A percentile compares a stretch with the other conserved stretches of the same genome.
phyloP scores from a whole-genome alignment of 148 eudicot genomes.

The Beta vulgaris region DNA sequence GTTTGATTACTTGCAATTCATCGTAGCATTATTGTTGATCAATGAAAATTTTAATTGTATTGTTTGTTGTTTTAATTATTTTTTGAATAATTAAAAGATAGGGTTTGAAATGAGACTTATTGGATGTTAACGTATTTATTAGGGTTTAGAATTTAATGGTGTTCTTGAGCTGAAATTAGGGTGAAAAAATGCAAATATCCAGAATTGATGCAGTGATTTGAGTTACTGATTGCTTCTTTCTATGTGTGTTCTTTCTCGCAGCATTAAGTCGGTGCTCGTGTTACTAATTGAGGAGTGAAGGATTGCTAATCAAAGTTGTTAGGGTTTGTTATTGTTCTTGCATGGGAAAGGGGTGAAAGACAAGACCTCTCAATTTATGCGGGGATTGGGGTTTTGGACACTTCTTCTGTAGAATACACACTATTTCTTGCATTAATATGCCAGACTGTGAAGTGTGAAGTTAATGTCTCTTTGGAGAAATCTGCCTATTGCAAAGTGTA shows the following conservation, averaged over 20 bases:
- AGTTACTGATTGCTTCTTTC: neutral
- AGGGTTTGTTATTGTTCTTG: neutral
- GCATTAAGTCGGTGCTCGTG: neutral
- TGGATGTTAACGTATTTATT: neutral
- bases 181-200: neutral
- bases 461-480: no score
- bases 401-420: no score
- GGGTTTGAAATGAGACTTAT: neutral
- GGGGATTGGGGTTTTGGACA: no score
- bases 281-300: neutral
- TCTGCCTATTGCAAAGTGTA: no score
- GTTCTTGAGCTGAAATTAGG: neutral
- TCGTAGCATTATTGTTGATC: neutral
- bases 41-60: neutral
- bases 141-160: constrained; percentile 1
- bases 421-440: no score
- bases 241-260: neutral
- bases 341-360: neutral
- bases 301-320: neutral
- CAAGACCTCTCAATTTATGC: no score
- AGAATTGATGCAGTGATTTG: neutral
- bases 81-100: no score
- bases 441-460: no score
- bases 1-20: neutral
- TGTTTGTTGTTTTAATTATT: neutral